phyloP scores from a whole-genome alignment of 140 eudicot genomes.

The Artemisia princeps region DNA sequence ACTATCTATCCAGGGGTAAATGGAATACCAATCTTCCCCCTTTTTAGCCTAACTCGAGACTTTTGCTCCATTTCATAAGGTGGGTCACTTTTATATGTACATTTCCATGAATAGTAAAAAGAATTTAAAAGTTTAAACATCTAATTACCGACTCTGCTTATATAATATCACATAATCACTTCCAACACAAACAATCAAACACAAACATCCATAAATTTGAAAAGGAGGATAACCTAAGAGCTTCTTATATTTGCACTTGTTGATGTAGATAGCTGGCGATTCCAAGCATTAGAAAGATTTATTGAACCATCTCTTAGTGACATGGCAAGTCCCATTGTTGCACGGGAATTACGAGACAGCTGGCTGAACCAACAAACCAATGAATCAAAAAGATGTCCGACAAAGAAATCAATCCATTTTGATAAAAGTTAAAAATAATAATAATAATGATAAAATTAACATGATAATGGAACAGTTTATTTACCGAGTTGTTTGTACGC shows the following conservation, averaged over 20 bases:
- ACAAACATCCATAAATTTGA: not conserved
- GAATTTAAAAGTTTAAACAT: too few relatives aligned
- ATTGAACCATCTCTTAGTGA: conserved; percentile 83
- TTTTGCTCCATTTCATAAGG: too few relatives aligned
- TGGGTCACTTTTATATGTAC: too few relatives aligned
- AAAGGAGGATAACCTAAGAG: conserved; percentile 3
- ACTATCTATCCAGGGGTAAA: too few relatives aligned
- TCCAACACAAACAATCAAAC: not conserved
- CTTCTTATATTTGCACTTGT: conserved; percentile 62
- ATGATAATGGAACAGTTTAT: not conserved
- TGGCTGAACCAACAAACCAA: conserved; percentile 45
- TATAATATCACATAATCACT: too few relatives aligned
- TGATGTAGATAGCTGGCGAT: conserved; percentile 74
- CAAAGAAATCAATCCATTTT: not conserved
- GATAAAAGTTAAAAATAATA: not conserved
- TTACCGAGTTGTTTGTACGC: conserved; percentile 76
- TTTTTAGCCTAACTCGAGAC: too few relatives aligned
- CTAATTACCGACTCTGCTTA: too few relatives aligned
- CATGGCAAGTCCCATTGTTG: conserved; percentile 70
- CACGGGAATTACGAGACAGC: conserved; percentile 60
- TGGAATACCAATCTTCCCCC: too few relatives aligned
- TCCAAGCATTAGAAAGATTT: conserved; percentile 85
- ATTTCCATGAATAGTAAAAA: too few relatives aligned
- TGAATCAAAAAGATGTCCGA: not conserved
- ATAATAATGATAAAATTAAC: not conserved